Evolutionary conservation across 2,329 filamentous ascomycete genomes (phyloP).

Genomic region (Apiospora sp.): DNA sequence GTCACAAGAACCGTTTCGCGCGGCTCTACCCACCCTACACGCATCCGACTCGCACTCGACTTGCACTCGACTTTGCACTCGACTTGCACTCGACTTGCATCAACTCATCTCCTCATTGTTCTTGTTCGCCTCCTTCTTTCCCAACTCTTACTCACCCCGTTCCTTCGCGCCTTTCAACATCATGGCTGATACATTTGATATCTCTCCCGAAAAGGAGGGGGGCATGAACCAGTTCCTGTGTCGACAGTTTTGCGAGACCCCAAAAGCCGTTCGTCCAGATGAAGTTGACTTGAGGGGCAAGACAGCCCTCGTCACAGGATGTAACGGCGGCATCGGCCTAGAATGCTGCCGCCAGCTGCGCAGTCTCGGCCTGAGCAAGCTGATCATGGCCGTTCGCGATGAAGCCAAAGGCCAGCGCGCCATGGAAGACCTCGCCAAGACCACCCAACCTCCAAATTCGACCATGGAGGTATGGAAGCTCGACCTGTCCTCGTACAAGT

Average conservation of each 20-base stretch:
- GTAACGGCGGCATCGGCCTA: constrained; percentile 43
- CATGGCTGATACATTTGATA: not conserved
- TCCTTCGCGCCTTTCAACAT: not conserved
- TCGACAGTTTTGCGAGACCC: constrained; percentile 23
- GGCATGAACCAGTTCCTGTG: constrained; percentile 22
- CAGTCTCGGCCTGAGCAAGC: constrained; percentile 37
- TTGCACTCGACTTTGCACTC: too few relatives aligned
- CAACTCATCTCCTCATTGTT: too few relatives aligned
- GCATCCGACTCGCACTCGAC: too few relatives aligned
- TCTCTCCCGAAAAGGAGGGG: constrained; percentile 24
- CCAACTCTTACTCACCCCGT: too few relatives aligned
- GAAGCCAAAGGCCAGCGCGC: constrained; percentile 36
- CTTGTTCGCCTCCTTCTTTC: too few relatives aligned
- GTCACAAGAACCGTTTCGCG: too few relatives aligned
- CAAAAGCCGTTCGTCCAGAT: constrained; percentile 8
- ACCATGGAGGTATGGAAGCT: constrained; percentile 51
- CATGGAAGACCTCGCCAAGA: too few relatives aligned
- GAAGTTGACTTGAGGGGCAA: constrained; percentile 2
- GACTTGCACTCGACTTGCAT: too few relatives aligned
- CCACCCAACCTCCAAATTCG: too few relatives aligned
- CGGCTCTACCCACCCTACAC: too few relatives aligned
- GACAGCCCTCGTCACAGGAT: constrained; percentile 41
- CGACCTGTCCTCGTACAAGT: constrained; percentile 49
- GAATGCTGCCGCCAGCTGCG: constrained; percentile 43
- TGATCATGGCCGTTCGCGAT: constrained; percentile 44